phyloP scores from a whole-genome alignment of 2,329 filamentous ascomycete genomes.

The Penicillium sp. region DNA sequence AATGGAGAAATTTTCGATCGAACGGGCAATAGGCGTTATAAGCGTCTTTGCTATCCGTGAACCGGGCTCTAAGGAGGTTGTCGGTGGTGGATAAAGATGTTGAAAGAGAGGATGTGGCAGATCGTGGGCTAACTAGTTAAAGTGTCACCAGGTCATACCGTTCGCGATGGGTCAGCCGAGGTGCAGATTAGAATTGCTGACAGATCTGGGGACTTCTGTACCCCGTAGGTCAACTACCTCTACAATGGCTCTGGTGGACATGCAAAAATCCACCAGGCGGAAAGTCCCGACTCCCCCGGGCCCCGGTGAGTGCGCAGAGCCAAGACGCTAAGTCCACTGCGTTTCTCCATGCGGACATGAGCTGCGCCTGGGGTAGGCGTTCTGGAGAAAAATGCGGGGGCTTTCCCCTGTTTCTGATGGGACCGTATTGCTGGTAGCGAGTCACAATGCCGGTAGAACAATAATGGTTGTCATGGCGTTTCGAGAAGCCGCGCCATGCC shows the following conservation, averaged over 20 bases:
- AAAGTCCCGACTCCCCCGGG: no score
- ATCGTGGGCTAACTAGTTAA: not conserved
- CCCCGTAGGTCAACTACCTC: no score
- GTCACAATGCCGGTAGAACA: not conserved
- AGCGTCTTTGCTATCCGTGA: not conserved
- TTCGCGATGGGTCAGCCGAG: not conserved
- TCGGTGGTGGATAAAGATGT: not conserved
- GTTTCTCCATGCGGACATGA: not conserved
- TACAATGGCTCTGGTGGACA: conserved; percentile 6
- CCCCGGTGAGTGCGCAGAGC: conserved; percentile 14
- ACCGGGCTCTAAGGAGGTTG: no score
- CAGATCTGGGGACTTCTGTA: not conserved
- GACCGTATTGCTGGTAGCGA: not conserved
- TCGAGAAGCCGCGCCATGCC: conserved; percentile 9
- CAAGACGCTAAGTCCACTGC: not conserved
- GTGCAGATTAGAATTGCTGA: not conserved
- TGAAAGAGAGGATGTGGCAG: not conserved
- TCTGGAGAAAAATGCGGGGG: conserved; percentile 26
- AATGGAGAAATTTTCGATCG: not conserved
- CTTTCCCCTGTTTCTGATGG: conserved; percentile 13
- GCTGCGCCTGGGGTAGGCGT: conserved; percentile 6
- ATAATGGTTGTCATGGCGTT: not conserved
- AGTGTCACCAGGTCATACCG: not conserved
- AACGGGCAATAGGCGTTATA: not conserved
- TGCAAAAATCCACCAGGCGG: not conserved